Evolutionary conservation across 768 basidiomycete species (phyloP).

Genomic region (Podaxis carcinomalis): DNA sequence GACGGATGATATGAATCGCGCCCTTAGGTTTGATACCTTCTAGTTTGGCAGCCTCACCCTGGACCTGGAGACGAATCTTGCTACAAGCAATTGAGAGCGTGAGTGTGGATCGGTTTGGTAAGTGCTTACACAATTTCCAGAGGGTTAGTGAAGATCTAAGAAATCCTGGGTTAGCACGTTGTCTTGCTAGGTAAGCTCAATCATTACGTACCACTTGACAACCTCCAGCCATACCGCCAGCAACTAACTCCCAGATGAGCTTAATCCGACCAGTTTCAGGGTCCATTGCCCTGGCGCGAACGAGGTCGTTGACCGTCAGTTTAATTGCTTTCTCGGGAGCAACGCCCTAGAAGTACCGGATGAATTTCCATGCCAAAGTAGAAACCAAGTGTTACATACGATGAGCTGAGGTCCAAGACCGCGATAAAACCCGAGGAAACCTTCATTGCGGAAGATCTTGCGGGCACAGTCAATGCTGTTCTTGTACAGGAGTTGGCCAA

Average conservation of each 20-base stretch:
- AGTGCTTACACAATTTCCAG: constrained; percentile 84
- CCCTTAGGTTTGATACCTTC: constrained; percentile 81
- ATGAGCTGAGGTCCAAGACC: constrained; percentile 93
- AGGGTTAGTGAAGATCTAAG: constrained; percentile 93
- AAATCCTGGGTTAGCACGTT: constrained; percentile 13
- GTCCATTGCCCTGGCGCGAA: constrained; percentile 81
- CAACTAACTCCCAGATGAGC: constrained; percentile 84
- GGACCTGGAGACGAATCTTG: constrained; percentile 92
- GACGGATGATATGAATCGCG: constrained; percentile 88
- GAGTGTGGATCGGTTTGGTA: not conserved
- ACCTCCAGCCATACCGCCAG: constrained; percentile 91
- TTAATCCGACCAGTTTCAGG: constrained; percentile 95
- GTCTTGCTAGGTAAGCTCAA: not conserved
- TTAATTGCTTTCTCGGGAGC: constrained; percentile 99
- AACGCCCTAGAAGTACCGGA: constrained; percentile 58
- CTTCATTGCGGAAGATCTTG: constrained; percentile 95
- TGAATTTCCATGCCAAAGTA: not conserved
- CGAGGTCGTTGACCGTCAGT: constrained; percentile 90
- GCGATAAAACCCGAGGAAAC: constrained; percentile 92
- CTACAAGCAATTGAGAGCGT: constrained; percentile 31
- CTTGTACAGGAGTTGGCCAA: constrained; percentile 95
- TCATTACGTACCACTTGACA: constrained; percentile 86
- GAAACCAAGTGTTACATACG: constrained; percentile 39
- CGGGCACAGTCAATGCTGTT: constrained; percentile 92
- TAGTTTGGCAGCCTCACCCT: constrained; percentile 88